Conservation (phyloP, 2,329 filamentous ascomycete genomes). For the Fusarium algeriense region DNA sequence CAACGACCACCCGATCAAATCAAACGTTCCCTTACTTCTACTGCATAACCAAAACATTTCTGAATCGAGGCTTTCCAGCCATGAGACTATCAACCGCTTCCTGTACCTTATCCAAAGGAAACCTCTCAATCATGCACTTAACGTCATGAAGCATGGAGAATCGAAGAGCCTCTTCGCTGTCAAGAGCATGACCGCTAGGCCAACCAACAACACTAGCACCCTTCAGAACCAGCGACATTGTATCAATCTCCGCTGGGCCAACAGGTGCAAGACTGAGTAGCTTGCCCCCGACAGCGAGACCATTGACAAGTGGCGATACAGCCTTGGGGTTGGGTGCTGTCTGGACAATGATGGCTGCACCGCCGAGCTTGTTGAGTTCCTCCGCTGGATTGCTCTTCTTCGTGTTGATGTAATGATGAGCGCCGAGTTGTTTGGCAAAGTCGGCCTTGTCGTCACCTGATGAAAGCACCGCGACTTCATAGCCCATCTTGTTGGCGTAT, state of each 20-base stretch:
- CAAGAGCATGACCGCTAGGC: slow-evolving; percentile 72
- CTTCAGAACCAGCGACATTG: slow-evolving; percentile 56
- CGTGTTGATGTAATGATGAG: slow-evolving; percentile 63
- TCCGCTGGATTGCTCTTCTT: slow-evolving; percentile 61
- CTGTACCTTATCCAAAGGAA: slow-evolving; percentile 65
- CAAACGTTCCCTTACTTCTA: neutral
- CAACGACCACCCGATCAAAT: neutral
- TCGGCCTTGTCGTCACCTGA: slow-evolving; percentile 74
- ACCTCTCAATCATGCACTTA: slow-evolving; percentile 75
- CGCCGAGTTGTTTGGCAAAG: slow-evolving; percentile 67
- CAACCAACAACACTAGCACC: slow-evolving; percentile 73
- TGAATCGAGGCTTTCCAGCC: slow-evolving; percentile 59
- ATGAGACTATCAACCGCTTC: slow-evolving; percentile 59
- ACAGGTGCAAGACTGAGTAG: slow-evolving; percentile 69
- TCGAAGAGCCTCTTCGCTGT: slow-evolving; percentile 74
- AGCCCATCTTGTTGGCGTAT: slow-evolving; percentile 82
- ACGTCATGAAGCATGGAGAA: slow-evolving; percentile 73
- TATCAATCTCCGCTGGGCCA: slow-evolving; percentile 60
- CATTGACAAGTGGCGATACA: slow-evolving; percentile 65
- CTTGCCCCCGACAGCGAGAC: slow-evolving; percentile 67
- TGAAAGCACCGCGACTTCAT: slow-evolving; percentile 76
- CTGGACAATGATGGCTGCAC: slow-evolving; percentile 70
- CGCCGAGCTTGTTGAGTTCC: slow-evolving; percentile 68
- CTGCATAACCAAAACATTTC: slow-evolving; percentile 56
- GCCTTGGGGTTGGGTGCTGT: slow-evolving; percentile 72